A percentile compares a stretch with the other conserved stretches of the same genome.
phyloP scores from a whole-genome alignment of 2,329 filamentous ascomycete genomes.

The Pestalotiopsis sp. region DNA sequence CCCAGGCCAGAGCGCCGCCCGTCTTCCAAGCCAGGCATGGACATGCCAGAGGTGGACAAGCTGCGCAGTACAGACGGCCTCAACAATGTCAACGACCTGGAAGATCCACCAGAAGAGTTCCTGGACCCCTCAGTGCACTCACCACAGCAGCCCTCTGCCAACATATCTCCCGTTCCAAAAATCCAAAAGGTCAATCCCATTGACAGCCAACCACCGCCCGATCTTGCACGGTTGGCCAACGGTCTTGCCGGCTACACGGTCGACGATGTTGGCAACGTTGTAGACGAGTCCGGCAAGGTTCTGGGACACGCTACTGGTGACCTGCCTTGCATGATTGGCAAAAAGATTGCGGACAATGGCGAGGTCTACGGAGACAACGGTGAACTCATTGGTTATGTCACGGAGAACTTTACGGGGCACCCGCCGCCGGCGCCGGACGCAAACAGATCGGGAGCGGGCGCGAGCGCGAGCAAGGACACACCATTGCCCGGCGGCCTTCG shows the following conservation, averaged over 20 bases:
- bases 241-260: slow-evolving; percentile 51
- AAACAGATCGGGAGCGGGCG: not conserved
- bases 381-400: slow-evolving; percentile 47
- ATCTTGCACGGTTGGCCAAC: slow-evolving; percentile 37
- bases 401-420: slow-evolving; percentile 39
- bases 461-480: slow-evolving; percentile 17
- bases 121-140: slow-evolving; percentile 35
- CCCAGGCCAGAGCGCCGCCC: slow-evolving; percentile 24
- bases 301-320: slow-evolving; percentile 57
- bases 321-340: slow-evolving; percentile 57
- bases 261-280: slow-evolving; percentile 58
- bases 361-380: slow-evolving; percentile 48
- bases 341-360: slow-evolving; percentile 47
- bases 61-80: slow-evolving; percentile 26
- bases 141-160: slow-evolving; percentile 33
- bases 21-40: slow-evolving; percentile 14
- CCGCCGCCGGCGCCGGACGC: slow-evolving; percentile 18
- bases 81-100: slow-evolving; percentile 20
- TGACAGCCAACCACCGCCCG: slow-evolving; percentile 29
- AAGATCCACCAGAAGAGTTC: slow-evolving; percentile 35
- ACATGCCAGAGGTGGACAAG: slow-evolving; percentile 26
- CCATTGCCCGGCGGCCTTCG: slow-evolving; percentile 36
- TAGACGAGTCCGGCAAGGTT: slow-evolving; percentile 52
- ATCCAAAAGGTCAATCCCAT: slow-evolving; percentile 47
- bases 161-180: slow-evolving; percentile 43